A percentile compares a stretch with the other conserved stretches of the same genome.
These are phyloP conservation scores for Paralagenidium karlingii DNA, from an alignment of 352 stramenopile genomes.

Conservation along the genomic window DNA sequence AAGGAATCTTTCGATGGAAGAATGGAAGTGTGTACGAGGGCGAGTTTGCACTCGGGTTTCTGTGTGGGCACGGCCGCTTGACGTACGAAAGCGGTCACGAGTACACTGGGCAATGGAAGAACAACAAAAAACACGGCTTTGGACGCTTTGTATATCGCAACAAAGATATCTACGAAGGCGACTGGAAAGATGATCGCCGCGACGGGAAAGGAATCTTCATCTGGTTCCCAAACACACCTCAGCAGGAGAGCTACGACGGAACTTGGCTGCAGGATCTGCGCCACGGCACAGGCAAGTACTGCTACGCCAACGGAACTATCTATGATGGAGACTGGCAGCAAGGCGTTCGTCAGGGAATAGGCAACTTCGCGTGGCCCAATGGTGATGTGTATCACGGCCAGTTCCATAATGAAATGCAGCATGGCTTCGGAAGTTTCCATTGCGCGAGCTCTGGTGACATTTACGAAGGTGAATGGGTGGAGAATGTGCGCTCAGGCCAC, in stretches of 20 bases:
- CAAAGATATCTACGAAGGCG: slow-evolving; percentile 70
- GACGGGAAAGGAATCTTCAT: slow-evolving; percentile 45
- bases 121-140: slow-evolving; percentile 65
- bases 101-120: slow-evolving; percentile 48
- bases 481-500: slow-evolving; percentile 68
- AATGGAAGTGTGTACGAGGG: slow-evolving; percentile 76
- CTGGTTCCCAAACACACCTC: slow-evolving; percentile 29
- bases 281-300: slow-evolving; percentile 46
- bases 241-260: slow-evolving; percentile 71
- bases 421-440: slow-evolving; percentile 64
- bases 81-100: slow-evolving; percentile 44
- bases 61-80: slow-evolving; percentile 43
- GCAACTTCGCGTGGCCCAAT: slow-evolving; percentile 74
- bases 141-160: slow-evolving; percentile 45
- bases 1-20: slow-evolving; percentile 41
- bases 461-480: slow-evolving; percentile 74
- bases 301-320: slow-evolving; percentile 36
- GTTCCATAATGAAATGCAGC: slow-evolving; percentile 70
- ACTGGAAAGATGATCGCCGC: slow-evolving; percentile 44
- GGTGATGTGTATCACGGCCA: slow-evolving; percentile 74
- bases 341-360: slow-evolving; percentile 59
- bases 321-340: slow-evolving; percentile 58
- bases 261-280: slow-evolving; percentile 43
- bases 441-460: slow-evolving; percentile 58
- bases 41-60: slow-evolving; percentile 47